Evolutionary conservation across 2,329 filamentous ascomycete species (phyloP), one percentile per base, ranked within the genome.

Genomic region (Pseudocercospora fuligena): DNA sequence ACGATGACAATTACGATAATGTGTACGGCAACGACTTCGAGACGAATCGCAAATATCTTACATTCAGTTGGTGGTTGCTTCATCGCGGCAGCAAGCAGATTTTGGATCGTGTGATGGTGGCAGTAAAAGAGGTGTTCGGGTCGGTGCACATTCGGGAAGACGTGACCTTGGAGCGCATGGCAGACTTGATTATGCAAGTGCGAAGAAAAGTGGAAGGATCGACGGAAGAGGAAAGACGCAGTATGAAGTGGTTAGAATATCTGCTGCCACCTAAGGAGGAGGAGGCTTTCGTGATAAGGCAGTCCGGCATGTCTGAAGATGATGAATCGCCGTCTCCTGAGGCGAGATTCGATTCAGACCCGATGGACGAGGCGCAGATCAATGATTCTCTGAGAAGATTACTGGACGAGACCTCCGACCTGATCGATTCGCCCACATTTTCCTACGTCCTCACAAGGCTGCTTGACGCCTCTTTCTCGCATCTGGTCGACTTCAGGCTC

Each of bases 61-160:
- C 94, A 47, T 97, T 98, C 78, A 97, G 93, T 80, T 99, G 95
- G 95, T 99, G 94, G 94, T 83, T 99, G 56, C 84, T 99, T 57
- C 94, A 99, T 80, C 88, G 89, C 71, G 95, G 95, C 51, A 98
- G 93, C 89, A 88, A 89, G 71, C 88, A 93, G 65, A 82, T 98
- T 64, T 90, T 93, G 86, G 84, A 88, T 64, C 91, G 90, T 70
- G 94, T 99, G 57, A 89, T 93, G 76, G 82, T 84, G n/a, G 93
- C 93, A 3, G 95, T 99, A 25, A 90, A 90, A 73, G 91, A 96
- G 61, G 91, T 94, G 25, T 98, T 97, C 79, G 92, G 93, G n/a
- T 85, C 88, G 68, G 83, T 97, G 59, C 97, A 93, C 78, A 94
- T 94, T 1, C 88, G 94, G 59, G 94, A 98, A 75, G 90, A 97